These are phyloP conservation scores for Chaetoscypha palmicola DNA, from an alignment of 2,329 filamentous ascomycete genomes.

Conservation along the genomic window DNA sequence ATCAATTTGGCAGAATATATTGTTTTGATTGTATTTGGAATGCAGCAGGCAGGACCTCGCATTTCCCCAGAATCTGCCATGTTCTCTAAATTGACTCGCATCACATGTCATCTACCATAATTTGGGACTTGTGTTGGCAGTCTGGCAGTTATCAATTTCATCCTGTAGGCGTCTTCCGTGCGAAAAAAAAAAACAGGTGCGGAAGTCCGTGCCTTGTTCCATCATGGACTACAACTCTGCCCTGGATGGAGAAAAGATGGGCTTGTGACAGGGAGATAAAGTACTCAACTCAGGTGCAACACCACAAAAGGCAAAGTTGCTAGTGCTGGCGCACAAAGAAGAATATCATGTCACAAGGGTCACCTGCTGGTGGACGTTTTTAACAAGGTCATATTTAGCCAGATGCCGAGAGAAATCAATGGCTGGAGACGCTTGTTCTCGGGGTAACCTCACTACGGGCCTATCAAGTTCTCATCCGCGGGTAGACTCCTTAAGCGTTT, in stretches of 20 bases:
- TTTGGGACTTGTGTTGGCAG: slow-evolving; percentile 3
- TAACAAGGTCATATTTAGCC: slow-evolving; percentile 8
- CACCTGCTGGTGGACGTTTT: slow-evolving; percentile 2
- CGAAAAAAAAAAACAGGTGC: slow-evolving; percentile 1
- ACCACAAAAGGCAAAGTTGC: neutral
- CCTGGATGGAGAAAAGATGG: neutral
- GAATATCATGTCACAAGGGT: slow-evolving; percentile 7
- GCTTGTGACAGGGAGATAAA: slow-evolving; percentile 1
- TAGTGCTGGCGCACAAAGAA: slow-evolving; percentile 2
- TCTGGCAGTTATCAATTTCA: neutral
- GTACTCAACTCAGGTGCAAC: slow-evolving; percentile 1
- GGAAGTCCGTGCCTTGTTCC: slow-evolving; percentile 1
- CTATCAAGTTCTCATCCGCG: slow-evolving; percentile 1
- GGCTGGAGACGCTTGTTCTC: neutral
- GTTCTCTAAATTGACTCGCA: slow-evolving; percentile 6
- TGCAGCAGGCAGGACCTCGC: neutral
- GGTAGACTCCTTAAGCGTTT: neutral
- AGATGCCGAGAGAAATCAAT: slow-evolving; percentile 7
- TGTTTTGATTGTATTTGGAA: slow-evolving; percentile 6
- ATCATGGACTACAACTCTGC: neutral
- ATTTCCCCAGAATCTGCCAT: slow-evolving; percentile 7
- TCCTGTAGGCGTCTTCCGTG: neutral
- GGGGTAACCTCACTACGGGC: neutral
- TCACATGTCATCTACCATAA: slow-evolving; percentile 9
- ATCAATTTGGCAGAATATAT: slow-evolving; percentile 3